Evolutionary conservation across 768 basidiomycete species (phyloP).

Genomic region (Pulveroboletus sp.): DNA sequence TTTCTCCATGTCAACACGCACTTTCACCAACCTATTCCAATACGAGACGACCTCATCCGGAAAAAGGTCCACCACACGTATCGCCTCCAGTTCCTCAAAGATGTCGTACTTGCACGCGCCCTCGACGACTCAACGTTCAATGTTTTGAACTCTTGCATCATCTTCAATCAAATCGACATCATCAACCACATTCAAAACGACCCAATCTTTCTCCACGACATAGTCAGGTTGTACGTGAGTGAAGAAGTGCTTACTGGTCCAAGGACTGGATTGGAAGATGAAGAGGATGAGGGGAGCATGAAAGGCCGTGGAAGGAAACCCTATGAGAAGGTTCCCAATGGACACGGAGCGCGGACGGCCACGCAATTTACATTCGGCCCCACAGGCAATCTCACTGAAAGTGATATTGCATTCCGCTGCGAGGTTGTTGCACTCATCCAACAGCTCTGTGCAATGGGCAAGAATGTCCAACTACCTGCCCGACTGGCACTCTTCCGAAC

Average conservation of each 20-base stretch:
- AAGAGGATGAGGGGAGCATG: conserved; percentile 24
- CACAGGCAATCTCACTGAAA: conserved; percentile 51
- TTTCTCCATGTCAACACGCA: conserved; percentile 80
- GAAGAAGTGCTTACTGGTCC: conserved; percentile 56
- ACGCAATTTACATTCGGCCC: conserved; percentile 52
- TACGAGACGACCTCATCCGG: conserved; percentile 70
- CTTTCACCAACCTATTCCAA: conserved; percentile 85
- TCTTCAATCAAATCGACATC: conserved; percentile 99
- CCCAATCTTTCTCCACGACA: conserved; percentile 65
- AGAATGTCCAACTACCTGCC: conserved; percentile 88
- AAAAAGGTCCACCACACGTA: conserved; percentile 96
- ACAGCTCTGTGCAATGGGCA: conserved; percentile 92
- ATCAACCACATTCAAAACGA: conserved; percentile 86
- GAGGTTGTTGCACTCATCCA: conserved; percentile 87
- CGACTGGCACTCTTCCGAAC: conserved; percentile 83
- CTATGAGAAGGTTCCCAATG: conserved; percentile 35
- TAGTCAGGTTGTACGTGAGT: conserved; percentile 73
- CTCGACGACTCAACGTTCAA: conserved; percentile 97
- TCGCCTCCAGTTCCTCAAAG: conserved; percentile 94
- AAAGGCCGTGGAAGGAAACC: conserved; percentile 38
- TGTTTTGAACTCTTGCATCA: conserved; percentile 93
- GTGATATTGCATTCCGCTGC: conserved; percentile 53
- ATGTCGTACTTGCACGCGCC: conserved; percentile 92
- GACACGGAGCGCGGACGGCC: conserved; percentile 24
- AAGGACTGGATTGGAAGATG: conserved; percentile 28